Base-by-base conservation (phyloP, 495 filamentous ascomycete genomes). In the Trichoderma parareesei region DNA sequence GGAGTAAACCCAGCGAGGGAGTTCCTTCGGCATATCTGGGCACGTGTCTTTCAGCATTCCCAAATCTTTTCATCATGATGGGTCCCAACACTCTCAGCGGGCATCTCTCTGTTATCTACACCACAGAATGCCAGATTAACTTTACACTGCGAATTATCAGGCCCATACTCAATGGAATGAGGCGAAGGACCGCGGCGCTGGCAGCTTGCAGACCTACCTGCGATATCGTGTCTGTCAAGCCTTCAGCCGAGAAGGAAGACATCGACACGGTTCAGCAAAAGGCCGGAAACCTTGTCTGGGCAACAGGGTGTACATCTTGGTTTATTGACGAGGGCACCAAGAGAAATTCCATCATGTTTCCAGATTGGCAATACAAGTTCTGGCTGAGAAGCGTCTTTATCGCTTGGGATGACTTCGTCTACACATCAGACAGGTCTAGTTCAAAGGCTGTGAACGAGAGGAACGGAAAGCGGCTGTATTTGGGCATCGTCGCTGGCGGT, bases 21-120 rank as follows among this genome's bases (percentile, higher is more conserved):
- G 84, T 84, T 0, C 72, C 86, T 0, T 84, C 85, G 65, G 83
- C 86, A 5, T 90, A 90, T 70, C 80, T 83, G 63, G 85, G 85
- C 4, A 83, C 82, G 53, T 84, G 86, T 4, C 77, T 90, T 73
- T 83, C 87, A 64, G 79, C 80, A 0, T 90, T 87, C 70, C 87
- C 87, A 0, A 90, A 90, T 64, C 84, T 88, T 72, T 90, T 90
- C 73, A 80, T 87, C 46, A 71, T 89, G 6, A 84, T 85, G 68
- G 87, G 87, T 0, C 87, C 87, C 0, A 88, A 89, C 65, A 87
- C 84, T 0, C 80, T 75, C 0, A 88, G 84, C 2, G 87, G 87
- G 0, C 87, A 90, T 71, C 79, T 76, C 1, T 85, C 81, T 42
- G 85, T 88, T 0, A 81, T 88, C 9, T 76, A 88, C 27, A 79